phyloP scores from a whole-genome alignment of 1,284 basidiomycete species.

The Thecaphora thlaspeos region DNA sequence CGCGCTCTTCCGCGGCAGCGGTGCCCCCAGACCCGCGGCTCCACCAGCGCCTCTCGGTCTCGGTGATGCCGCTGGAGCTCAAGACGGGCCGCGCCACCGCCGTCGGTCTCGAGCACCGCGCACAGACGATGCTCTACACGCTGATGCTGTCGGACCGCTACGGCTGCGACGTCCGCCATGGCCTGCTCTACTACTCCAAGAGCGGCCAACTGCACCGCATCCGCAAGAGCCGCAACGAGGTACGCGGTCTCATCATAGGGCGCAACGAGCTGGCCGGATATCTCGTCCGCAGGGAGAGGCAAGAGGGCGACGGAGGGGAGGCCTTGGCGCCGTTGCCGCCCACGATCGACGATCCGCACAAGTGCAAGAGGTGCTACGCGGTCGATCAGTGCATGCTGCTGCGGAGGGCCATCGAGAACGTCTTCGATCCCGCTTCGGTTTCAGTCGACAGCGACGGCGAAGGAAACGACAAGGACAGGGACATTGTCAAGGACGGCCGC shows the following conservation, averaged over 20 bases:
- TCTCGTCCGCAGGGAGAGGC: slow-evolving; percentile 58
- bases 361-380: slow-evolving; percentile 78
- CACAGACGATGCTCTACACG: slow-evolving; percentile 97
- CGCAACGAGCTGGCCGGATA: slow-evolving; percentile 84
- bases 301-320: slow-evolving; percentile 9
- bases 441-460: slow-evolving; percentile 6
- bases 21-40: neutral
- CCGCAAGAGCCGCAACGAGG: slow-evolving; percentile 75
- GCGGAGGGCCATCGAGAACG: slow-evolving; percentile 64
- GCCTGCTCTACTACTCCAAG: slow-evolving; percentile 91
- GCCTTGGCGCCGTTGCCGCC: slow-evolving; percentile 63
- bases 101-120: slow-evolving; percentile 77
- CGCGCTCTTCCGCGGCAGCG: neutral
- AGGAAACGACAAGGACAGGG: neutral
- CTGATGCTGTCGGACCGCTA: slow-evolving; percentile 88
- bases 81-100: slow-evolving; percentile 79
- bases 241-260: slow-evolving; percentile 75
- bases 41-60: slow-evolving; percentile 7
- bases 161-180: slow-evolving; percentile 65
- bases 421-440: slow-evolving; percentile 24
- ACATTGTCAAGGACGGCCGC: too few relatives aligned
- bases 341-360: slow-evolving; percentile 77
- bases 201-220: slow-evolving; percentile 78
- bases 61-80: slow-evolving; percentile 79
- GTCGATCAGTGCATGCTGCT: slow-evolving; percentile 90